These are phyloP conservation scores for Neonectria hederae DNA, from an alignment of 2,329 filamentous ascomycete genomes.

Conservation along the genomic window DNA sequence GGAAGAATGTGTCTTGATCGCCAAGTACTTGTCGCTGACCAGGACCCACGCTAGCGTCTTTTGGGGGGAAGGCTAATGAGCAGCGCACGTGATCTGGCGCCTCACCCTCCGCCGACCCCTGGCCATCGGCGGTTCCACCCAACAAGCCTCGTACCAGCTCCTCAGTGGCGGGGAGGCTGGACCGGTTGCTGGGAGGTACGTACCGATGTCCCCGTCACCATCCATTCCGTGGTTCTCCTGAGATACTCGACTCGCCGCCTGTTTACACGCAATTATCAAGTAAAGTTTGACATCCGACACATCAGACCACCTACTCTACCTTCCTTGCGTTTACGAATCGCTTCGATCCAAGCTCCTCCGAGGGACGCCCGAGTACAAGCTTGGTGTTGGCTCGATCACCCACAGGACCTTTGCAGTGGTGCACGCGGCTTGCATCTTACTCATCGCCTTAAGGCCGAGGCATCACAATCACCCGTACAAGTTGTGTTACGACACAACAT, in stretches of 20 bases:
- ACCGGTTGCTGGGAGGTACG: background rate
- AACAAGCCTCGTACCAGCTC: conserved; percentile 1
- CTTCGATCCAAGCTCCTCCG: background rate
- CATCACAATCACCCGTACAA: background rate
- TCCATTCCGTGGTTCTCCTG: background rate
- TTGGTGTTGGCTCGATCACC: background rate
- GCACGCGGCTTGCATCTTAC: background rate
- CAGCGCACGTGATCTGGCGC: conserved; percentile 45
- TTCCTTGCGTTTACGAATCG: background rate
- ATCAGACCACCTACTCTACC: background rate
- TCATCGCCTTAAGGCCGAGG: background rate
- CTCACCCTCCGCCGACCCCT: conserved; percentile 1
- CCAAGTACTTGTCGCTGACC: conserved; percentile 44
- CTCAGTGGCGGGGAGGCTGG: background rate
- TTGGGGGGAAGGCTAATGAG: conserved; percentile 44
- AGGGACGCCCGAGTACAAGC: background rate
- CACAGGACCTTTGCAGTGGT: background rate
- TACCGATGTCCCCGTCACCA: background rate
- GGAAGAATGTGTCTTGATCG: conserved; percentile 54
- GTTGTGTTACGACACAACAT: background rate
- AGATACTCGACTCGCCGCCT: background rate
- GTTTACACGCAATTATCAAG: background rate
- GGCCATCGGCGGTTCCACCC: background rate
- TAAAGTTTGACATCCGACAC: background rate
- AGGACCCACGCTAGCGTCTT: conserved; percentile 43